phyloP scores from a whole-genome alignment of 805 yeast genomes.

The Candida multigemmis region DNA sequence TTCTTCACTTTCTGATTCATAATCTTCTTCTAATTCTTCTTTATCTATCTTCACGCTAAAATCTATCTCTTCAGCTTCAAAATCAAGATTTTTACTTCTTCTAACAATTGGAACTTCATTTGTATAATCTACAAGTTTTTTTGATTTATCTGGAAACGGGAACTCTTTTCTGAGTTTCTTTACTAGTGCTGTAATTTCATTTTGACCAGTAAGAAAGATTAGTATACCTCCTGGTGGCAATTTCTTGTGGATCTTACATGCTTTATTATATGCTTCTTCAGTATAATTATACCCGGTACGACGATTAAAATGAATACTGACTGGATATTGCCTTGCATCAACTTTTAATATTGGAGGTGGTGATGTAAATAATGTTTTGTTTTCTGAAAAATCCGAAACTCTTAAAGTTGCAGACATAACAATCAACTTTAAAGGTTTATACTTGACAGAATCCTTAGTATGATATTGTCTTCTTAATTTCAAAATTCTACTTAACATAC shows the following conservation, averaged over 20 bases:
- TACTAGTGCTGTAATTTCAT: conserved; percentile 76
- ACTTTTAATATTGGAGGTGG: conserved; percentile 88
- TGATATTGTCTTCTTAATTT: conserved; percentile 54
- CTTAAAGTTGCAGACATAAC: conserved; percentile 97
- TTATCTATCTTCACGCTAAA: conserved; percentile 43
- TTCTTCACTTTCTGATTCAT: conserved; percentile 50
- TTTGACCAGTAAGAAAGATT: conserved; percentile 89
- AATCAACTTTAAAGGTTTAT: conserved; percentile 66
- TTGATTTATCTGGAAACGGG: conserved; percentile 36
- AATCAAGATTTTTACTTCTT: conserved; percentile 50
- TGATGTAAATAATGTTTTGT: conserved; percentile 49
- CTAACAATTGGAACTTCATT: conserved; percentile 15
- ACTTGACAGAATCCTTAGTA: conserved; percentile 34
- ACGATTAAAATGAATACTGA: conserved; percentile 80
- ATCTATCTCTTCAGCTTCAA: conserved; percentile 87
- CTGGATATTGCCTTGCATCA: conserved; percentile 92
- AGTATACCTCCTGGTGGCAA: conserved; percentile 93
- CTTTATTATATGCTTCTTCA: conserved; percentile 78
- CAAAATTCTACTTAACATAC: conserved; percentile 84
- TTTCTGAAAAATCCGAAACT: conserved; percentile 88
- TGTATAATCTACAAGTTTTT: conserved; percentile 5
- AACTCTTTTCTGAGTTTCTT: conserved; percentile 59
- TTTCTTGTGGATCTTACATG: conserved; percentile 76
- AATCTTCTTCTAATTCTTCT: conserved; percentile 34
- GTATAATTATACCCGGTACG: conserved; percentile 70